Evolutionary conservation across 768 basidiomycete genomes (phyloP), one percentile per base, ranked within the genome.

Genomic region (Tubosaeta brunneosetosa): DNA sequence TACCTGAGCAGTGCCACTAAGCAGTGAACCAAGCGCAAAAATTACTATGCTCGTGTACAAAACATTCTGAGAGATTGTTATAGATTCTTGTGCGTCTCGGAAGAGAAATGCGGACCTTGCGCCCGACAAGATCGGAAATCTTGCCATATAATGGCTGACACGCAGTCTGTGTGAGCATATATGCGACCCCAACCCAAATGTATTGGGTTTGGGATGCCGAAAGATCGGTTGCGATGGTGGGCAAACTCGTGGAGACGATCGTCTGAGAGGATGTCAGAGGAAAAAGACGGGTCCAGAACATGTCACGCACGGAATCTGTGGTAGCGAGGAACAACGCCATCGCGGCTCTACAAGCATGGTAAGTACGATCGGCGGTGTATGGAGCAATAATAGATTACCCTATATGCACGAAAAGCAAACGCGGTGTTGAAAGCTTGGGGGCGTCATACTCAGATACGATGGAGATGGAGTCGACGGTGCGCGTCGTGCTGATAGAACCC

Each of bases 131-230:
- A 69, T 91, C 88, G 49, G 89, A 90, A 37, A 92, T 68, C 61
- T 80, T 81, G 49, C 87, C 90, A 62, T 91, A 92, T 25, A 93
- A 70, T 29, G 90, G 90, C 62, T 93, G 90, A 55, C 84, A 85
- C 26, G 87, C 88, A 1, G 90, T 92, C 61, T 92, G 90, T 1
- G 89, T 89, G 52, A 92, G 78, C 79, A 92, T 81, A 61, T 93
- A 93, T 14, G 87, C 78, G 31, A 90, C 85, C 16, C 84, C 86
- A 46, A 93, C 86, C 91, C 91, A 93, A 22, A 85, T 88, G 63
- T 91, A 93, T 62, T 91, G 82, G 48, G 73, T 78, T 51, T 83
- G 78, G 31, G 85, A 80, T 16, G 87, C 88, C 27, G 73, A 56
- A 31, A 93, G 76, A 38, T 89, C 79, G 53, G 77, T 81, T 14